These are phyloP conservation scores for Spergularia azorica DNA, from an alignment of 179 eudicot species.

Conservation along the genomic window DNA sequence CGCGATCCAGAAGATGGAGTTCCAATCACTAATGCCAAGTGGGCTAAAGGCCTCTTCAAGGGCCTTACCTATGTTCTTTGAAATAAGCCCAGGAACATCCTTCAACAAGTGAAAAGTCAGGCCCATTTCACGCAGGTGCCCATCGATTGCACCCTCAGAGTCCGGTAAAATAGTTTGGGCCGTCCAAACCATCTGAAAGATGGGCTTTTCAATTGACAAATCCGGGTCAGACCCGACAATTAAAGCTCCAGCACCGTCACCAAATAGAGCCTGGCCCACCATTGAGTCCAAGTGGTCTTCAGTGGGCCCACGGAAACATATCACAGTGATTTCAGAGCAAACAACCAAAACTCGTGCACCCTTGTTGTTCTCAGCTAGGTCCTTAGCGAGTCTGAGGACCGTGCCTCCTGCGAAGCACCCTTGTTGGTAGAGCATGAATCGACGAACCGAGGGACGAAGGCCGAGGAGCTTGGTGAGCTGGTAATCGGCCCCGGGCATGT, in stretches of 20 bases:
- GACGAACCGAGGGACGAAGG: constrained; percentile 27
- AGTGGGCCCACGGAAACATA: constrained; percentile 32
- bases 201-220: constrained; percentile 11
- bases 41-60: constrained; percentile 29
- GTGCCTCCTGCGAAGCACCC: constrained; percentile 34
- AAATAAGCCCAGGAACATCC: constrained; percentile 33
- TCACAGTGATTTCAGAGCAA: constrained; percentile 31
- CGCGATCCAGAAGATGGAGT: constrained; percentile 30
- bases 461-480: constrained; percentile 36
- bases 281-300: constrained; percentile 30
- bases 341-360: constrained; percentile 30
- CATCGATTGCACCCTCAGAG: constrained; percentile 35
- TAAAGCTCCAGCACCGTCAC: constrained; percentile 30
- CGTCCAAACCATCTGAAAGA: constrained; percentile 28
- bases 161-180: constrained; percentile 31
- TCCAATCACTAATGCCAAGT: constrained; percentile 31
- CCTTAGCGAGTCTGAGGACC: constrained; percentile 32
- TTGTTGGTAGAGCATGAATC: constrained; percentile 36
- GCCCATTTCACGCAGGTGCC: constrained; percentile 31
- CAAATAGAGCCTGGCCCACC: constrained; percentile 36
- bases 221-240: constrained; percentile 31
- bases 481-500: constrained; percentile 39
- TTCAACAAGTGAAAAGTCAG: constrained; percentile 29
- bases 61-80: constrained; percentile 30
- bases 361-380: constrained; percentile 32